Base-by-base conservation (phyloP, 1,139 yeast species). In the Scheffersomyces stambukii region DNA sequence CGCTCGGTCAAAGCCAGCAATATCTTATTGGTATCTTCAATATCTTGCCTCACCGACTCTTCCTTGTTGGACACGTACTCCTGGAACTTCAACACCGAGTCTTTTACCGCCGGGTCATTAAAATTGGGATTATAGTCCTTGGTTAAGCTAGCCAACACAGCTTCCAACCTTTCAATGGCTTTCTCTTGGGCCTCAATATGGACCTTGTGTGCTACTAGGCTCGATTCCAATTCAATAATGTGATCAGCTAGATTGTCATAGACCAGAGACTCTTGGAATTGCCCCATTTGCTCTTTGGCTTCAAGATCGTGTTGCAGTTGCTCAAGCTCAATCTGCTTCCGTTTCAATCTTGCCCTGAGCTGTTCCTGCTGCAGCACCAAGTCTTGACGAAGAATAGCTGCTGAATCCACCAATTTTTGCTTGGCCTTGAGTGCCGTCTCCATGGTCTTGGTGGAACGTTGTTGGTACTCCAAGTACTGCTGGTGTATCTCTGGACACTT, bases 41-140 rank as follows among this genome's bases (percentile, higher is more conserved):
- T 29, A 12, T 33, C 34, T 8, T 32, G 35, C n/a, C 21, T 30
- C 1, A 29, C 31, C n/a, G 31, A 41, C 5, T 44, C 51, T 8
- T 52, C 50, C 28, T 55, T 55, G 37, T 67, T 70, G 8, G 73
- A 68, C 5, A 54, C 45, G 41, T 72, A 77, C 35, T 77, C 73
- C 35, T 77, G 80, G 56, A 66, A 88, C 0, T 67, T 53, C 25
- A 69, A 62, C 12, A 85, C 80, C 0, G 94, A 80, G 8, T 64
- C 70, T 48, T 85, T 85, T 12, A 89, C 96, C 0, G 89, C 94
- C 4, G 78, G 75, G 54, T 89, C 96, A 50, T 88, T 89, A 60
- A 84, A 86, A 51, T 88, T 88, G 20, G 94, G 96, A 48, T 89
- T 86, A 50, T 85, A 85, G 31, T 78, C 74, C 3, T 61, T 50